A percentile compares a stretch with the other conserved stretches of the same genome.
phyloP scores from a whole-genome alignment of 2,329 filamentous ascomycete genomes.

The Arthrinium phaeospermum region DNA sequence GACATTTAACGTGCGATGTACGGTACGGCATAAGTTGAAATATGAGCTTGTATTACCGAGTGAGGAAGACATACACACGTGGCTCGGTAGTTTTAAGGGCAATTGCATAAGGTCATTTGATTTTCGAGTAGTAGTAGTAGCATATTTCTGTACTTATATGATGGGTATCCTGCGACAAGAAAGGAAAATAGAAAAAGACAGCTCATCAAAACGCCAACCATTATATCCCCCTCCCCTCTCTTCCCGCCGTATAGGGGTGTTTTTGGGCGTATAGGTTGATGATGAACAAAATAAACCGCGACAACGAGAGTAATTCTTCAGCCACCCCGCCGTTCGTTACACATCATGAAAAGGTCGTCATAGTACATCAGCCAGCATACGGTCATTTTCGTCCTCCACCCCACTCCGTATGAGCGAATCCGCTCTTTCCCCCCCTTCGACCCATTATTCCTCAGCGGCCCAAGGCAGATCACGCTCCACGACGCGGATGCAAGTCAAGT shows the following conservation, averaged over 20 bases:
- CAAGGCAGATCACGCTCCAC: constrained; percentile 41
- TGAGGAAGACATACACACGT: not conserved
- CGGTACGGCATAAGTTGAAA: not conserved
- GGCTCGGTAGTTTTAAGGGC: not conserved
- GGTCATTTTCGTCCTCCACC: not conserved
- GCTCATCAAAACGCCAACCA: constrained; percentile 9
- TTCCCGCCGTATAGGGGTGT: not conserved
- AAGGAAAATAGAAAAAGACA: not conserved
- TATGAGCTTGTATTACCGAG: not conserved
- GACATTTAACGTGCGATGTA: not conserved
- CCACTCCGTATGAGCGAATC: not conserved
- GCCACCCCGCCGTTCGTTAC: not conserved
- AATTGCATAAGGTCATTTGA: constrained; percentile 4
- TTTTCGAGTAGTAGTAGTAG: constrained; percentile 5
- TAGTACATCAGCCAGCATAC: constrained; percentile 7
- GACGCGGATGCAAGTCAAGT: constrained; percentile 40
- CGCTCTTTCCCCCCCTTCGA: not conserved
- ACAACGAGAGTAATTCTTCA: not conserved
- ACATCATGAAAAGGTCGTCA: constrained; percentile 19
- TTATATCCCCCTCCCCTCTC: constrained; percentile 1
- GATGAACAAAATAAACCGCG: not conserved
- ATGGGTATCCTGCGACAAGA: constrained; percentile 23
- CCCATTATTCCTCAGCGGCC: constrained; percentile 34
- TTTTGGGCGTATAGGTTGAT: not conserved
- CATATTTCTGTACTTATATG: constrained; percentile 20